Evolutionary conservation across 1,139 yeast genomes (phyloP), one percentile per base, ranked within the genome.

Genomic region (Suhomyces ambrosiae): DNA sequence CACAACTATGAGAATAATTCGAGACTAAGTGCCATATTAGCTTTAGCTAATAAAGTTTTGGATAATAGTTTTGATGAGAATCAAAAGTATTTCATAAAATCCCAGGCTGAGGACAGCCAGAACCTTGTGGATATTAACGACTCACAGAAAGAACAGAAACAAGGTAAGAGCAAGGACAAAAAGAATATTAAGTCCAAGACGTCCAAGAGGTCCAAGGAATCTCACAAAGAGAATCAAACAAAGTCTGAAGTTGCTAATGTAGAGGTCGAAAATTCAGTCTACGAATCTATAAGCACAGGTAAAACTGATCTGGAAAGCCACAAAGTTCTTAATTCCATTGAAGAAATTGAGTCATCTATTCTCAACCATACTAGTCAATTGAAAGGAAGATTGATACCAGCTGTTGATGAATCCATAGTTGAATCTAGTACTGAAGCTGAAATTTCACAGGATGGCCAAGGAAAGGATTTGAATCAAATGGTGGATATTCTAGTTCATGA

Each of bases 341-440:
- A 60, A 30, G 70, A 65, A 26, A 61, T 65, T 23, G 66, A 64
- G 42, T 53, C 60, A 5, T 54, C 56, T 15, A 65, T 65, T 27
- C 46, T 55, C 8, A 52, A 45, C 27, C 71, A 65, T 39, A 53
- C 65, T 7, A 54, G 48, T 28, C 50, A 53, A 26, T 46, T 60
- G 35, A 52, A 48, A 14, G 36, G 38, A 12, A 35, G 30, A 23
- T 22, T 41, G 35, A 41, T 28, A n/a, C 30, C 31, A n/a, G 24
- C 14, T 13, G 39, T 11, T 10, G 45, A 33, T 2, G 41, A 23
- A 7, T 15, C 23, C 8, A 30, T 26, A 13, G 30, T 29, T 6
- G 33, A 35, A 7, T 27, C 42, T n/a, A 27, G 35, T 17, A 26
- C 31, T n/a, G 46, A 41, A n/a, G 27, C 27, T n/a, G 40, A 26